Evolutionary conservation across 805 yeast species (phyloP), one percentile per base, ranked within the genome.

Genomic region (Candida ulmi): DNA sequence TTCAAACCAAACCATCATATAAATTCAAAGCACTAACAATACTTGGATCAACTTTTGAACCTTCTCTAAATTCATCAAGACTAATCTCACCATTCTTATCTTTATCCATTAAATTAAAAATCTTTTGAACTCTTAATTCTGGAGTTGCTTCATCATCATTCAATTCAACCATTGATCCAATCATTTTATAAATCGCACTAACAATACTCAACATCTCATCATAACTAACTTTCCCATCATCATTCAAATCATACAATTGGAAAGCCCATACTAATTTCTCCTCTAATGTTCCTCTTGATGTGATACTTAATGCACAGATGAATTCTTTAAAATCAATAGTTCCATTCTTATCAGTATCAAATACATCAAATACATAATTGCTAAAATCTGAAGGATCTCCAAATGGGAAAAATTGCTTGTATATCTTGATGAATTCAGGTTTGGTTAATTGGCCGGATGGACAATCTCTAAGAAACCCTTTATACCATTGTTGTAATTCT

Each of bases 401-500:
- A 68, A 93, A 93, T 16, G 99, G 99, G 70, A 93, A 93, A 61
- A 91, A 93, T 57, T 93, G 98, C 59, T 87, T 87, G 66, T 90
- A 95, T 16, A 93, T 90, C 61, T 86, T 87, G 49, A 83, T 79
- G 60, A 93, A 88, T 56, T 93, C 98, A 35, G 83, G 86, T 54
- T 82, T 83, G 3, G 88, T 78, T 21, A 93, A 69, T 58, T 83
- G 90, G 1, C 98, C 98, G 26, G 78, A 71, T 1, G 97, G 97
- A 59, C 96, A 91, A 60, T 93, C 99, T 56, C 96, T 74, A 31
- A 83, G 68, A 53, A 93, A 93, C 3, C 98, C 98, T 58, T 91
- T 91, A 58, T 91, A 91, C 99, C 99, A 93, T 58, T 91, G 99
- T 61, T 93, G 98, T 33, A 93, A 74, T 58, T 93, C 99, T 47